Evolutionary conservation across 257 asterid species (phyloP).

Genomic region (Solanum sitiens): DNA sequence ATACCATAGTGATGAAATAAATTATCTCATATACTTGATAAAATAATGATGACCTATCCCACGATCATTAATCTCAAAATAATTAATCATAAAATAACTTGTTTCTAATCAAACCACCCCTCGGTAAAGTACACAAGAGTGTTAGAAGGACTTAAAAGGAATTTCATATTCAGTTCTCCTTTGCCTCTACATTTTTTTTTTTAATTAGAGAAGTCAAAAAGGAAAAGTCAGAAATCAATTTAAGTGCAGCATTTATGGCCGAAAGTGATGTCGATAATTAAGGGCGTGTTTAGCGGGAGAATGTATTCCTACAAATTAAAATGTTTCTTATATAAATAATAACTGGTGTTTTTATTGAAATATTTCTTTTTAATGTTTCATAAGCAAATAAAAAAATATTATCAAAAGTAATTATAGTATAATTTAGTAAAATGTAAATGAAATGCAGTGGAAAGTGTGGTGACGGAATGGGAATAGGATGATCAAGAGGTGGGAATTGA

Average conservation of each 20-base stretch:
- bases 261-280: not conserved
- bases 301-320: not conserved
- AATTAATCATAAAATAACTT: no score
- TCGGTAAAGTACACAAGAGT: no score
- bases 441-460: no score
- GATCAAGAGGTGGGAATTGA: no score
- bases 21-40: no score
- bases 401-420: not conserved
- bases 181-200: not conserved
- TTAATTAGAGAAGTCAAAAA: not conserved
- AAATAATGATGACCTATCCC: no score
- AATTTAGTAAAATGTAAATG: no score
- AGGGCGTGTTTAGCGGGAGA: not conserved
- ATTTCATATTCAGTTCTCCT: not conserved
- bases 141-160: no score
- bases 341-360: not conserved
- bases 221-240: not conserved
- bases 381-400: not conserved
- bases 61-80: no score
- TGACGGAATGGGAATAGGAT: no score
- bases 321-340: not conserved
- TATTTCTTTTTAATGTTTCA: not conserved
- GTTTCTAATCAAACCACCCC: no score
- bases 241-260: not conserved
- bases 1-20: no score